Base-by-base conservation (phyloP, 2,329 filamentous ascomycete species). In the Nigrospora oryzae region DNA sequence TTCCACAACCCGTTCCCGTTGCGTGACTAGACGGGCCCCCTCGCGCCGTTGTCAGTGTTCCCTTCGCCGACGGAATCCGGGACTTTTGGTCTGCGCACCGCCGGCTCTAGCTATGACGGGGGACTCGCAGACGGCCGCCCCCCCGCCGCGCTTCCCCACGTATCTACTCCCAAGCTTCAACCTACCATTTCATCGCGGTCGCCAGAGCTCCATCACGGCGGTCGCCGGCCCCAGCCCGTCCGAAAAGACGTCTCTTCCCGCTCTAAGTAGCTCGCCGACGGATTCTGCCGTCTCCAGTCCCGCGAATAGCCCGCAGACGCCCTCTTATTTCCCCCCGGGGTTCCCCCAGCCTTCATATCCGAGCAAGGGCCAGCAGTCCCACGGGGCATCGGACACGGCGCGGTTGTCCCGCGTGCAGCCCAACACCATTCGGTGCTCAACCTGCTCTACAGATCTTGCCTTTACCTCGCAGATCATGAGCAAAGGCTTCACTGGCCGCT, bases 401-500 rank as follows among this genome's bases (percentile, higher is more conserved):
- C 58, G 43, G 33, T 62, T 81, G 7, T 53, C 63, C 15, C 70
- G 68, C 46, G 59, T 61, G 19, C 66, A 68, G 1, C 75, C 77
- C 5, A 70, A 78, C 55, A 79, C 75, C 2, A 63, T 84, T 41
- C 72, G 77, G 51, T 84, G 81, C 63, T 65, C 68, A 32, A 67
- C 62, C 41, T 84, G 81, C 65, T 69, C 76, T 12, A 66, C 73
- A 44, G 78, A 84, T 59, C 59, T 84, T n/a, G 80, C 78, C 15
- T 78, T 79, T 55, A 59, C 68, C 14, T 70, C 73, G 12, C 79
- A 83, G 58, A 76, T 84, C 48, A 71, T 84, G 35, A 79, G 73
- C 50, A 83, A 83, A 58, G 76, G 78, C 50, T 85, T 84, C 63
- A 81, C 75, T 0, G 81, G 81, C 15, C 77, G 79, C 16, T 74